These are phyloP conservation scores for Austroboletus niveus DNA, from an alignment of 1,284 basidiomycete species.

Conservation along the genomic window DNA sequence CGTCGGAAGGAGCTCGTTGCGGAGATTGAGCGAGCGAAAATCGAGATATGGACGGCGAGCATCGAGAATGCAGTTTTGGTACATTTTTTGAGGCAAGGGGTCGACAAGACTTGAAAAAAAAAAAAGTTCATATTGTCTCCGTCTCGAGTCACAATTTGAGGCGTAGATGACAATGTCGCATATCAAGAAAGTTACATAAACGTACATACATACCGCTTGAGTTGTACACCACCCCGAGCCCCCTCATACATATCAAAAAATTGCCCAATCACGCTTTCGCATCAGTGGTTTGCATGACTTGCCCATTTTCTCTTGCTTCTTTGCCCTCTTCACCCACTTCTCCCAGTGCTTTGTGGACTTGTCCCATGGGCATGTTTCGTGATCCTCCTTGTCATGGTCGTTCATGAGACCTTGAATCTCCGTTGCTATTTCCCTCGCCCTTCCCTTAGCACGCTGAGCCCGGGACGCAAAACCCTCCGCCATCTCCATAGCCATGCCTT, in stretches of 20 bases:
- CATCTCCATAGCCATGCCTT: conserved; percentile 42
- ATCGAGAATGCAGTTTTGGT: conserved; percentile 69
- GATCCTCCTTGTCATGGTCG: conserved; percentile 21
- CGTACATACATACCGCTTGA: conserved; percentile 19
- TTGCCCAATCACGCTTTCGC: conserved; percentile 9
- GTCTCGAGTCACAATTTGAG: neutral
- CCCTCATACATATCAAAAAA: conserved; percentile 10
- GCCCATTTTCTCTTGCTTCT: conserved; percentile 7
- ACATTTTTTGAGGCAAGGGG: conserved; percentile 44
- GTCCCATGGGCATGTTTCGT: conserved; percentile 18
- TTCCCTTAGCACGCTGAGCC: conserved; percentile 46
- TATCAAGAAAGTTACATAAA: conserved; percentile 19
- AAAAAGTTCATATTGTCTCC: neutral
- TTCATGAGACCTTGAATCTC: conserved; percentile 28
- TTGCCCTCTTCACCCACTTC: conserved; percentile 15
- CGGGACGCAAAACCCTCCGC: conserved; percentile 32
- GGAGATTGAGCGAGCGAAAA: conserved; percentile 60
- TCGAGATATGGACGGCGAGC: conserved; percentile 70
- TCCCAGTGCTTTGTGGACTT: conserved; percentile 19
- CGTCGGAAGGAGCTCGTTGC: conserved; percentile 48
- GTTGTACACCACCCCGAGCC: conserved; percentile 1
- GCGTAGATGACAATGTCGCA: neutral
- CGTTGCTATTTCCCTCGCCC: conserved; percentile 41
- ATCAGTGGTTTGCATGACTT: conserved; percentile 16
- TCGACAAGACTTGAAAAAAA: neutral